Conservation (phyloP, 73 alveolate species). For the Tetrahymena thermophila region DNA sequence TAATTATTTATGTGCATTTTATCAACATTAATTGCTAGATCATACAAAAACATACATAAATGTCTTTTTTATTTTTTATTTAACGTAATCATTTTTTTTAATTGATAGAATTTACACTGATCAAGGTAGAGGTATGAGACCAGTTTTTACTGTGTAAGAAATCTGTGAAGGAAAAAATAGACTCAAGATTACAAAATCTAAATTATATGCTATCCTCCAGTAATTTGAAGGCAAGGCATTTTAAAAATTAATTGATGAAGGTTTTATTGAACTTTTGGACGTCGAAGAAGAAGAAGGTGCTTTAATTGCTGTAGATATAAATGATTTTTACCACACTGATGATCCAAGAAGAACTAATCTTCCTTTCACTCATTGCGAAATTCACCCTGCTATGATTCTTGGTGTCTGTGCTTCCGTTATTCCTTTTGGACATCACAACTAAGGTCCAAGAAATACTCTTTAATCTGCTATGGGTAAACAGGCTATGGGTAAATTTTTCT, state of each 20-base stretch:
- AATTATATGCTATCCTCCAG: constrained; percentile 37
- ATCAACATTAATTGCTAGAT: too few species aligned
- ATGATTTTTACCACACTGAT: constrained; percentile 65
- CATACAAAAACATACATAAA: too few species aligned
- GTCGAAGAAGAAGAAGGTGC: constrained; percentile 99
- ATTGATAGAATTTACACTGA: constrained; percentile 96
- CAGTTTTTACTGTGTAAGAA: constrained; percentile 73
- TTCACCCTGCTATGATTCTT: constrained; percentile 99
- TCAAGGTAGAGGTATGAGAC: constrained; percentile 96
- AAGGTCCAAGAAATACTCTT: constrained; percentile 95
- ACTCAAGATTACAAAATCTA: constrained; percentile 50
- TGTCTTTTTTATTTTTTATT: too few species aligned
- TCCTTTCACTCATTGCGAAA: constrained; percentile 98
- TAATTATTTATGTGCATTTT: too few species aligned
- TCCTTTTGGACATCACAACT: constrained; percentile 99
- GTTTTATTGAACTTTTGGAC: constrained; percentile 96
- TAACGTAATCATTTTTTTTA: neutral
- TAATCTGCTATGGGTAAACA: constrained; percentile 99
- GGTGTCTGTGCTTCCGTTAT: constrained; percentile 99
- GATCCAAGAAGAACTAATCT: constrained; percentile 1
- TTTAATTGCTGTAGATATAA: constrained; percentile 95
- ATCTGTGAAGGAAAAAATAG: constrained; percentile 44
- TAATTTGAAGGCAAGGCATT: constrained; percentile 73
- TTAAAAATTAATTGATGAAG: constrained; percentile 54
- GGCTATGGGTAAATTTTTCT: constrained; percentile 92